Percentiles rank a stretch among this genome's conserved stretches.
phyloP scores from a whole-genome alignment of 352 stramenopile genomes.

The Globisporangium recalcitrans region DNA sequence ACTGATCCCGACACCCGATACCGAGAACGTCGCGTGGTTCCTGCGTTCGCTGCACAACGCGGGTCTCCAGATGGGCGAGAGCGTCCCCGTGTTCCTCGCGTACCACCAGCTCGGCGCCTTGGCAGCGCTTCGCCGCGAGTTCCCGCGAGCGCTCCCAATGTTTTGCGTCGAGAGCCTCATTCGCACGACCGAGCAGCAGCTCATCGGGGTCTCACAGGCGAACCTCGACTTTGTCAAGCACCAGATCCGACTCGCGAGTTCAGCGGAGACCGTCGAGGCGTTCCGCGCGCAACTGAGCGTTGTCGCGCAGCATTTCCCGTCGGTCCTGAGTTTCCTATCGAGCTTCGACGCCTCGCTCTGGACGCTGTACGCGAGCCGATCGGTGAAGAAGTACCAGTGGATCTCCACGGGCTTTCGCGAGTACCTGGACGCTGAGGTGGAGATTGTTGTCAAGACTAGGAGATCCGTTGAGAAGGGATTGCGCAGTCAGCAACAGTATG shows the following conservation, averaged over 20 bases:
- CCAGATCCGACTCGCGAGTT: conserved; percentile 40
- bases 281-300: conserved; percentile 5
- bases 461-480: conserved; percentile 21
- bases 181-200: conserved; percentile 54
- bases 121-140: conserved; percentile 46
- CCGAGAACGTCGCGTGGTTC: conserved; percentile 78
- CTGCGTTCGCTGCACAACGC: conserved; percentile 43
- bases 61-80: conserved; percentile 39
- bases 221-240: conserved; percentile 55
- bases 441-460: conserved; percentile 46
- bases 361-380: conserved; percentile 60
- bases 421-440: conserved; percentile 51
- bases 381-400: conserved; percentile 62
- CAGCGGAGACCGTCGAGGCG: conserved; percentile 28
- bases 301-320: conserved; percentile 12
- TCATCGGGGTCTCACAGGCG: conserved; percentile 52
- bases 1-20: conserved; percentile 53
- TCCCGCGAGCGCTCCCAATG: conserved; percentile 54
- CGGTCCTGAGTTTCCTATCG: conserved; percentile 49
- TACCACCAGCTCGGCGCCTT: conserved; percentile 57
- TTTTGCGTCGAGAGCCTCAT: conserved; percentile 69
- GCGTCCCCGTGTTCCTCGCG: conserved; percentile 50
- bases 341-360: conserved; percentile 62
- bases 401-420: conserved; percentile 15
- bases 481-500: background rate